These are phyloP conservation scores for Cryphonectria japonica DNA, from an alignment of 2,329 filamentous ascomycete species.

Conservation along the genomic window DNA sequence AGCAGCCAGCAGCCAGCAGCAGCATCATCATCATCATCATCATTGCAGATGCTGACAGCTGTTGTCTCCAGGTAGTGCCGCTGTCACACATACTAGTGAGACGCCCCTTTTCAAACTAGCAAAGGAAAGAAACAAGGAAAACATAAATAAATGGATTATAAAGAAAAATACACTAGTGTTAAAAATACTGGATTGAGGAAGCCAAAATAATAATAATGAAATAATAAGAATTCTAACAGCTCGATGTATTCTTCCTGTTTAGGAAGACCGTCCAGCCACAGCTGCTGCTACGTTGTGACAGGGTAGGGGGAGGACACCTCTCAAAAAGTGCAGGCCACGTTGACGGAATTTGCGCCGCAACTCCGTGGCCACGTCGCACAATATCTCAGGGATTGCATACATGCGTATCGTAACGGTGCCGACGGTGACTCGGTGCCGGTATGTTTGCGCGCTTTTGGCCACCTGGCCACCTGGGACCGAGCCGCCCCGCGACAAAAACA, in stretches of 20 bases:
- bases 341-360: not conserved
- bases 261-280: not conserved
- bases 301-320: not conserved
- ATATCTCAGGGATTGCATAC: not conserved
- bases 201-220: not conserved
- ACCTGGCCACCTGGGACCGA: not conserved
- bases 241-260: not conserved
- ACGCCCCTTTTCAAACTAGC: not conserved
- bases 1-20: not conserved
- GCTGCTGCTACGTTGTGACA: not conserved
- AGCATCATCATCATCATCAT: not conserved
- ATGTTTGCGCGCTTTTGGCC: not conserved
- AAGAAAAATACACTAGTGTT: not conserved
- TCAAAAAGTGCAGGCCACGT: not conserved
- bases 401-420: not conserved
- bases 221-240: not conserved
- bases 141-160: not conserved
- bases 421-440: slow-evolving; percentile 6
- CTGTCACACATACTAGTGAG: not conserved
- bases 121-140: not conserved
- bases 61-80: not conserved
- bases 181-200: not conserved
- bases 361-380: not conserved
- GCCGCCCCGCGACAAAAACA: not conserved
- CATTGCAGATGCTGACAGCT: slow-evolving; percentile 13